Evolutionary conservation across 2,329 filamentous ascomycete species (phyloP).

Genomic region (Drechslerella coelobrocha): DNA sequence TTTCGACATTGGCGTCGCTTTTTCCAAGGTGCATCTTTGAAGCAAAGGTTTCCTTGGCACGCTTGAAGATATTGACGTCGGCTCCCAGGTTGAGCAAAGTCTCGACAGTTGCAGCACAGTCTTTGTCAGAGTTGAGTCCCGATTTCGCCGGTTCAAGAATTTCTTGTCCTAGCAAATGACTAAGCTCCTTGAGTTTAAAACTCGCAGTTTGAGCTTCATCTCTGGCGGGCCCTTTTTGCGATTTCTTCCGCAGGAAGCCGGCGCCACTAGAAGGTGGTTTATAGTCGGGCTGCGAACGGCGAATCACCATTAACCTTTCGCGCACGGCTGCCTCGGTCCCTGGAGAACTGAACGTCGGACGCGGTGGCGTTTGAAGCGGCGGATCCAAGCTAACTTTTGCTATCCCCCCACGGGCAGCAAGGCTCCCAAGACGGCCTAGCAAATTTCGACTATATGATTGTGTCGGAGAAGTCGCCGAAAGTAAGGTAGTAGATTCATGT

Average conservation of each 20-base stretch:
- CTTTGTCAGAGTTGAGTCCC: constrained; percentile 15
- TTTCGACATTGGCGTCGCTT: constrained; percentile 43
- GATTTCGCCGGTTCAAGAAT: constrained; percentile 11
- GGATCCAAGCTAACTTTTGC: constrained; percentile 26
- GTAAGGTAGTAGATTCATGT: constrained; percentile 14
- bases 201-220: constrained; percentile 27
- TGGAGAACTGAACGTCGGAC: constrained; percentile 21
- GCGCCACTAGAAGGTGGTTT: constrained; percentile 38
- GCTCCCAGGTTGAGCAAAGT: constrained; percentile 37
- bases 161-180: constrained; percentile 25
- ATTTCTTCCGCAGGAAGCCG: constrained; percentile 42
- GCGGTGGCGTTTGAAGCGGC: constrained; percentile 21
- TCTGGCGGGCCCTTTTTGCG: constrained; percentile 7
- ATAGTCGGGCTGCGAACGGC: constrained; percentile 40
- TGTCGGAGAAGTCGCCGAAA: constrained; percentile 9
- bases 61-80: constrained; percentile 42
- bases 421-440: constrained; percentile 14
- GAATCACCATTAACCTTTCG: constrained; percentile 39
- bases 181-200: constrained; percentile 45
- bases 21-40: constrained; percentile 42
- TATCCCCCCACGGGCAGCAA: constrained; percentile 36
- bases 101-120: constrained; percentile 40
- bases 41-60: constrained; percentile 35
- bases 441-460: constrained; percentile 11
- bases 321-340: constrained; percentile 15